Percentiles rank a stretch among this genome's conserved stretches.
These are phyloP conservation scores for Chlorella sorokiniana DNA, from an alignment of 139 green algal genomes.

Conservation along the genomic window DNA sequence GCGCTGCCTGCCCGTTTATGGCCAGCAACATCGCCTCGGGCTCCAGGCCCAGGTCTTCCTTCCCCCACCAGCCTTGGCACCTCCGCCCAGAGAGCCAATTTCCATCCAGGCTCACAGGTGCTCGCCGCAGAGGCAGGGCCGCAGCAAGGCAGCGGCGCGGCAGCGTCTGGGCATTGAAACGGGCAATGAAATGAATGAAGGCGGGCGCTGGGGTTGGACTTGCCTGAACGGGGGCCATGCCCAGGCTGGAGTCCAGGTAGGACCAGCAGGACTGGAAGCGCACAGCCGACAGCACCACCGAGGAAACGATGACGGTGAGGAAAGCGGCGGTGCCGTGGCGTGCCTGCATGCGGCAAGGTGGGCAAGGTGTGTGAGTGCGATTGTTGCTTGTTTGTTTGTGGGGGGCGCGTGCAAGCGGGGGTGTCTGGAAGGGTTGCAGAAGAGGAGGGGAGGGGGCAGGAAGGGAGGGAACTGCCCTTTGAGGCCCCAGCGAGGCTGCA, in stretches of 20 bases:
- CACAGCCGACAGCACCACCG: neutral
- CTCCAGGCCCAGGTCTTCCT: too few relatives aligned
- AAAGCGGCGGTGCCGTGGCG: slow-evolving; percentile 9
- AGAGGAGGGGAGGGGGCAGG: neutral
- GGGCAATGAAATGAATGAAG: too few relatives aligned
- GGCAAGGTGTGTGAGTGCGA: neutral
- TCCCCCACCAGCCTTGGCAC: too few relatives aligned
- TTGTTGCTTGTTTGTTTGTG: too few relatives aligned
- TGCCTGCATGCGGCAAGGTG: neutral
- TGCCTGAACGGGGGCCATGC: slow-evolving; percentile 7
- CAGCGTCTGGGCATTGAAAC: neutral
- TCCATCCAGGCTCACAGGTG: too few relatives aligned
- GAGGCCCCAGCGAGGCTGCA: neutral
- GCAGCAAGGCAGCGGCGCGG: neutral
- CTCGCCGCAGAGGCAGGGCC: too few relatives aligned
- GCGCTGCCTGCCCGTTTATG: too few relatives aligned
- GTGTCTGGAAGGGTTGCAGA: neutral
- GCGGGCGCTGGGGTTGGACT: neutral
- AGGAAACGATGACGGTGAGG: neutral
- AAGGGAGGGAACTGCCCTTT: too few relatives aligned
- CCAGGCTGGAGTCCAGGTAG: slow-evolving; percentile 8
- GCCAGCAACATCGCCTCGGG: too few relatives aligned
- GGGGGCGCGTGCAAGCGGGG: neutral
- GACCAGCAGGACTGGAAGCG: slow-evolving; percentile 4
- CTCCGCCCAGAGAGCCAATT: too few relatives aligned